Base-by-base conservation (phyloP, 2,329 filamentous ascomycete species). In the Fusarium coicis region DNA sequence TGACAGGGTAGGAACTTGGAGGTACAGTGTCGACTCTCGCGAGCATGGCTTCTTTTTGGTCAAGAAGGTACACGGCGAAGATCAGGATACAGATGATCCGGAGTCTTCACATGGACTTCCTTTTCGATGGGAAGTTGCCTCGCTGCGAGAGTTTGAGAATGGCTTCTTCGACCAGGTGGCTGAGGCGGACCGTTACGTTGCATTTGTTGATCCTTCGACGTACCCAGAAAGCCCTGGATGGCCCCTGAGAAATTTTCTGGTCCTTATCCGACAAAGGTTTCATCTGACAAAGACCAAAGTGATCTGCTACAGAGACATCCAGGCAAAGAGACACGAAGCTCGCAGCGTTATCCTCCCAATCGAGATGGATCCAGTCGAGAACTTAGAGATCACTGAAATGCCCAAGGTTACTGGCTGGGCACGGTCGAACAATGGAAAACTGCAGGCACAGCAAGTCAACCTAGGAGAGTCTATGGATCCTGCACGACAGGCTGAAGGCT, bases 341-440 rank as follows among this genome's bases (percentile, higher is more conserved):
- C 91, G 93, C 78, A 98, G 94, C 77, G 87, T 96, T 44, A 90
- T 98, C 49, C 84, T 98, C 57, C 89, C 88, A 11, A 83, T 96
- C 40, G 84, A 88, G 75, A 88, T 90, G 80, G 88, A 87, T 34
- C 58, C 81, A 5, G 80, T 84, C 4, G 84, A 84, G 26, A 81
- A 85, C n/a, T 79, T 83, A 60, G 83, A 83, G 46, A 81, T 82
- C 10, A 73, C 83, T 64, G 83, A 87, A 57, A 90, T 97, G 87
- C 96, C 96, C 55, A 98, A 97, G 80, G 92, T 96, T 16, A 97
- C 95, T 3, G 96, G 96, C 28, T 99, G 96, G 96, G 96, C 98
- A 82, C 91, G 96, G 59, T 94, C 95, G 70, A 87, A 90, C 23
- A 87, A 89, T 30, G 92, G 93, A 32, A 97, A 97, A 79, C 85